Evolutionary conservation across 2,329 filamentous ascomycete genomes (phyloP).

Genomic region (Clarireedia monteithiana): DNA sequence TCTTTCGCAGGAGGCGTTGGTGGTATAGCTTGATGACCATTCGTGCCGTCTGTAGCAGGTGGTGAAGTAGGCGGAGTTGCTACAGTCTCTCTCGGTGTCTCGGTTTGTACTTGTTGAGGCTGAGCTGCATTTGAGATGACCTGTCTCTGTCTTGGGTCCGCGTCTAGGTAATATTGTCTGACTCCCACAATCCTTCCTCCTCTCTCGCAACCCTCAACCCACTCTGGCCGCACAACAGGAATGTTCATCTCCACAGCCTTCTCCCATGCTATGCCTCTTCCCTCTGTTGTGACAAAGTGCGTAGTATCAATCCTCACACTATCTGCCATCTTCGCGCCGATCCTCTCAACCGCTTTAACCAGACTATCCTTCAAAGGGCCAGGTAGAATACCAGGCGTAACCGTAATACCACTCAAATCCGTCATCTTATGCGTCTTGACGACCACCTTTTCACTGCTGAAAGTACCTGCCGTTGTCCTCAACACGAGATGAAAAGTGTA

Average conservation of each 20-base stretch:
- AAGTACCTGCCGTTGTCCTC: constrained; percentile 83
- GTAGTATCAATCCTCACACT: constrained; percentile 93
- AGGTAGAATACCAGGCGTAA: constrained; percentile 83
- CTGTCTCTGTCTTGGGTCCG: constrained; percentile 42
- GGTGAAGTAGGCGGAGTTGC: constrained; percentile 15
- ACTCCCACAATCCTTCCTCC: constrained; percentile 90
- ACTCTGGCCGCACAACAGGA: constrained; percentile 91
- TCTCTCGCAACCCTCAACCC: constrained; percentile 93
- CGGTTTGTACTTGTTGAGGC: constrained; percentile 12
- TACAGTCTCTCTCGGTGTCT: constrained; percentile 16
- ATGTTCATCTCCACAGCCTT: constrained; percentile 98
- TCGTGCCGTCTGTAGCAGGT: constrained; percentile 20
- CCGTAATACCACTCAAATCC: constrained; percentile 88
- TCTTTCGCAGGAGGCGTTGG: constrained; percentile 28
- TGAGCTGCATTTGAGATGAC: constrained; percentile 16
- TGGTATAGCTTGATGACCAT: constrained; percentile 18
- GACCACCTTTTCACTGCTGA: constrained; percentile 70
- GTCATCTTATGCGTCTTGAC: constrained; percentile 98
- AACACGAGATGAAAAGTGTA: constrained; percentile 92
- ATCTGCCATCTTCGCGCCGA: constrained; percentile 88
- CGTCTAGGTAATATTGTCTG: constrained; percentile 92
- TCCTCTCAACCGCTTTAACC: constrained; percentile 68
- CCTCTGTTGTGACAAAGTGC: constrained; percentile 95
- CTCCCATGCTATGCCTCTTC: constrained; percentile 84
- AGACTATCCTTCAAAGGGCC: constrained; percentile 65